Base-by-base conservation (phyloP, 345 rosid genomes). In the Citrus reticulata region DNA sequence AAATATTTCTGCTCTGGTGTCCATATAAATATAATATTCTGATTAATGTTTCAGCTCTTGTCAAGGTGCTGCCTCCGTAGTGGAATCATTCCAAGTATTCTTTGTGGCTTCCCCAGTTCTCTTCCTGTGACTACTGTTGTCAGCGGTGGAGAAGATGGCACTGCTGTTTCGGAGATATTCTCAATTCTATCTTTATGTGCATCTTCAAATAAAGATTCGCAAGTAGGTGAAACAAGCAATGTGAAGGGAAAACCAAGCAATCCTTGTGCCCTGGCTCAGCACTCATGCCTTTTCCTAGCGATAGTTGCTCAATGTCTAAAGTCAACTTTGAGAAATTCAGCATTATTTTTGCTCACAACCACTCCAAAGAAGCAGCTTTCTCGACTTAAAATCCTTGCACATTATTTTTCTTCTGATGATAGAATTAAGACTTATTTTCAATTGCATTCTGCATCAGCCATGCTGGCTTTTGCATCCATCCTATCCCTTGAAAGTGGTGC, bases 111-210 rank as follows among this genome's bases (percentile, higher is more conserved):
- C 81, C 95, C 98, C 81, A 94, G 87, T 83, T 90, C 99, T 80
- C 89, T 92, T 37, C 95, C 97, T 69, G 91, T 85, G 72, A 86
- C 94, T 59, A 92, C 97, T 24, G 80, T 92, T 69, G 92, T 94
- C 82, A 94, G 97, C 80, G 98, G 99, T 16, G 98, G 99, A 81
- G 98, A 89, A 62, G 97, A 96, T 80, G 93, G 97, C 78, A 96
- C 97, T n/a, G 86, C 94, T 81, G 78, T 93, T 70, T 91, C 97
- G 9, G 98, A 94, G 84, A 87, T 94, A 77, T 94, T 94, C 79
- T 87, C 92, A 67, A 72, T 94, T 79, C 80, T 96, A 75, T 91
- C 92, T 34, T 70, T 80, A 4, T 91, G 93, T 74, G 80, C 89
- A 74, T 86, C 88, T 65, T 74, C 81, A 76, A 87, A 60, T 72